Base-by-base conservation (phyloP, 148 eudicot genomes). In the Pouteria glomerata region DNA sequence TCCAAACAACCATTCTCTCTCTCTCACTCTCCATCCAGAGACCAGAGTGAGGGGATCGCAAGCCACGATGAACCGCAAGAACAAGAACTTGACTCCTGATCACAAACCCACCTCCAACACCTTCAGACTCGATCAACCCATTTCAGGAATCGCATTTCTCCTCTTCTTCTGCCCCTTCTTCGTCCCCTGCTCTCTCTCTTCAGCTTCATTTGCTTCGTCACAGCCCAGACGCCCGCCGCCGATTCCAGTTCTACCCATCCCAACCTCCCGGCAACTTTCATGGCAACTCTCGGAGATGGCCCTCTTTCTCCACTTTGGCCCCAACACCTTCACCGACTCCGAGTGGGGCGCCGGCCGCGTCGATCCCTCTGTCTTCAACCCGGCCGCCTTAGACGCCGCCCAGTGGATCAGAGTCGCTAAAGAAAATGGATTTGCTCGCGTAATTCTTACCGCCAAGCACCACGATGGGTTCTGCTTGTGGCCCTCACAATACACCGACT, bases 401-500 rank as follows among this genome's bases (percentile, higher is more conserved):
- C 97, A 92, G 44, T 92, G 97, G 97, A 85, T 83, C 33, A 16
- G n/a, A 5, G 81, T 79, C 21, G 97, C 92, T 7, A 82, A 80
- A 37, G 75, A 83, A 3, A 33, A 81, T 13, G 95, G 95, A 1
- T 89, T 89, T 47, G 55, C 78, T 0, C 85, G 89, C 41, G 82
- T 92, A 0, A 84, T 89, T 27, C 53, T 92, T 0, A 92, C 97
- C 0, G 86, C 89, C 0, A 92, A 92, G 59, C 97, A 92, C 60
- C 97, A 92, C 55, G 97, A 92, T 58, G 97, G 97, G 27, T 91
- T 92, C 65, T 92, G 95, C 56, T 70, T 92, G 1, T 92, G 97
- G 97, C 95, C 95, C 0, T 84, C 92, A 0, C 63, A 75, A 0
- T 89, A 82, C 57, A 89, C 95, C 0, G 82, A 92, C 47, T 89